Percentiles rank a stretch among this genome's conserved stretches.
These are phyloP conservation scores for Pythium phragmitis DNA, from an alignment of 352 stramenopile genomes.

Conservation along the genomic window DNA sequence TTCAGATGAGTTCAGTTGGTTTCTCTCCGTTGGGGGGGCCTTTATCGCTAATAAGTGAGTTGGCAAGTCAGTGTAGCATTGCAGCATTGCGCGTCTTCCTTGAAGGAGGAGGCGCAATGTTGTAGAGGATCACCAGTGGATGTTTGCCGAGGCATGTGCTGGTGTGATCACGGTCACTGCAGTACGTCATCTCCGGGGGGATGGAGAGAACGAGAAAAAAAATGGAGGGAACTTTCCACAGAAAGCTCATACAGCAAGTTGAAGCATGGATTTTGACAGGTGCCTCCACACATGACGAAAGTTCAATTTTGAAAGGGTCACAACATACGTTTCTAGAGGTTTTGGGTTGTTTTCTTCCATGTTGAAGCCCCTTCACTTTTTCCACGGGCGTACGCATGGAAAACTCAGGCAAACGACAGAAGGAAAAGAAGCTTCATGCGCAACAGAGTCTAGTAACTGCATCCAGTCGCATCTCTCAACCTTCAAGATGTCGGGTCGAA, in stretches of 20 bases:
- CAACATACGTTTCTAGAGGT: slow-evolving; percentile 4
- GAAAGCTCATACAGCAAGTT: neutral
- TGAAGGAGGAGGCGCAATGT: too few species aligned
- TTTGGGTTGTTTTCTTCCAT: slow-evolving; percentile 11
- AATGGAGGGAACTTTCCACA: slow-evolving; percentile 14
- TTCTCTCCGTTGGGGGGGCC: too few species aligned
- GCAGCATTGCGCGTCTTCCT: too few species aligned
- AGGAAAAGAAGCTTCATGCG: slow-evolving; percentile 1
- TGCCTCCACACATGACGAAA: neutral
- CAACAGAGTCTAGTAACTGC: neutral
- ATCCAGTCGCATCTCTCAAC: neutral
- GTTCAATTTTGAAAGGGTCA: neutral
- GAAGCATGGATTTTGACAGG: slow-evolving; percentile 10
- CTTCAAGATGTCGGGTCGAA: neutral
- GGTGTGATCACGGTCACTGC: neutral
- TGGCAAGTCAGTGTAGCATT: too few species aligned
- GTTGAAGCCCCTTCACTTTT: slow-evolving; percentile 12
- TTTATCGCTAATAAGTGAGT: too few species aligned
- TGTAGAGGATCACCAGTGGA: too few species aligned
- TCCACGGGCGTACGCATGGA: neutral
- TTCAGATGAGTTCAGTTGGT: neutral
- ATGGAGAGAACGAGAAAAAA: neutral
- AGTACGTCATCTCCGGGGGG: too few species aligned
- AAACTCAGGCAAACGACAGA: slow-evolving; percentile 8
- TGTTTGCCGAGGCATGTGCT: too few species aligned